phyloP scores from a whole-genome alignment of 345 rosid genomes.

The Limnanthes douglasii region DNA sequence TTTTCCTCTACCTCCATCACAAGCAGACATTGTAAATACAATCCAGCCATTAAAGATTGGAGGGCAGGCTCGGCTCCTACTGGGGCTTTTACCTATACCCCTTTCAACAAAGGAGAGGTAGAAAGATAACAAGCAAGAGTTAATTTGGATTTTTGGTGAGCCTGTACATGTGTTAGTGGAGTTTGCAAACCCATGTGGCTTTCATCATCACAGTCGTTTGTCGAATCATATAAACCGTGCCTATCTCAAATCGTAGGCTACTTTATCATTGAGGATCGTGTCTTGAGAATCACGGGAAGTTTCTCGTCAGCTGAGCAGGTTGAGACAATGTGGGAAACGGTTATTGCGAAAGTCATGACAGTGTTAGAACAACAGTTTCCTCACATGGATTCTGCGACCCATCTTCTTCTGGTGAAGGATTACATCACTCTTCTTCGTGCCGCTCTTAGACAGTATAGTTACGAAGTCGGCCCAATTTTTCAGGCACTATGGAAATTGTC shows the following conservation, averaged over 20 bases:
- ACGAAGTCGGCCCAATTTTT: conserved; percentile 48
- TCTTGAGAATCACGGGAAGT: conserved; percentile 66
- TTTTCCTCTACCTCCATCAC: conserved; percentile 77
- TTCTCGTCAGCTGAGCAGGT: conserved; percentile 54
- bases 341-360: conserved; percentile 50
- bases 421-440: conserved; percentile 76
- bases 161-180: conserved; percentile 96
- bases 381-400: conserved; percentile 82
- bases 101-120: conserved; percentile 87
- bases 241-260: conserved; percentile 85
- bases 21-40: conserved; percentile 70
- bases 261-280: conserved; percentile 87
- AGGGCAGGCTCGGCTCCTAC: conserved; percentile 94
- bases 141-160: conserved; percentile 93
- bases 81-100: conserved; percentile 96
- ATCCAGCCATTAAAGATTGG: conserved; percentile 90
- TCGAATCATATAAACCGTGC: conserved; percentile 75
- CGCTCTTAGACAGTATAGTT: conserved; percentile 69
- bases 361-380: conserved; percentile 60
- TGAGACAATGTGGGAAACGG: conserved; percentile 89
- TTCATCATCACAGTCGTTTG: conserved; percentile 55
- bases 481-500: too few relatives aligned
- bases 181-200: conserved; percentile 96
- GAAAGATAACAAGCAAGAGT: conserved; percentile 72
- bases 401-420: conserved; percentile 85